Percentiles rank a stretch among this genome's conserved stretches.
phyloP scores from a whole-genome alignment of 2,329 filamentous ascomycete genomes.

The Aureobasidium leucospermi region DNA sequence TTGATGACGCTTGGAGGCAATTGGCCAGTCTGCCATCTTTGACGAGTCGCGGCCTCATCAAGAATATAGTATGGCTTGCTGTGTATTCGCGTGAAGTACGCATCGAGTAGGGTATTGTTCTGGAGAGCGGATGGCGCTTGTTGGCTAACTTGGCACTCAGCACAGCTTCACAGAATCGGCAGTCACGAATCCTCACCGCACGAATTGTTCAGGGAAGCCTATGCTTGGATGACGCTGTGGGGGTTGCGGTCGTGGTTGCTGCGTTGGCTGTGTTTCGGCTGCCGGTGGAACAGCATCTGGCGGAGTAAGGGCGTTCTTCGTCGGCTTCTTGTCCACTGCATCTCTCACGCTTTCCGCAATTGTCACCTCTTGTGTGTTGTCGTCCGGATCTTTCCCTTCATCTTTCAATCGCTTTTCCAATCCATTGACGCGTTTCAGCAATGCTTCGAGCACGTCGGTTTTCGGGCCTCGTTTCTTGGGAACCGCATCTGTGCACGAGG shows the following conservation, averaged over 20 bases:
- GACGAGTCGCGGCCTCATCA: slow-evolving; percentile 67
- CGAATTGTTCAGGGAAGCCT: slow-evolving; percentile 3
- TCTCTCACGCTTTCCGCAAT: slow-evolving; percentile 3
- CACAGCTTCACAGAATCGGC: background rate
- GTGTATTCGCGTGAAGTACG: slow-evolving; percentile 72
- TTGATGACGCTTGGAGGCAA: slow-evolving; percentile 46
- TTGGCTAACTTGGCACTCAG: slow-evolving; percentile 2
- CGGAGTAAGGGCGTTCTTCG: slow-evolving; percentile 3
- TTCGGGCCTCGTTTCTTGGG: slow-evolving; percentile 87
- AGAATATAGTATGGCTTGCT: slow-evolving; percentile 76
- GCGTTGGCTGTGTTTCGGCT: background rate
- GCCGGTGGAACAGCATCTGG: background rate
- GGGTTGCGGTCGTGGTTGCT: background rate
- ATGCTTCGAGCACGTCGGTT: slow-evolving; percentile 77
- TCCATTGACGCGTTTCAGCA: slow-evolving; percentile 78
- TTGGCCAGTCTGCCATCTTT: slow-evolving; percentile 62
- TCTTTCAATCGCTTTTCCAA: slow-evolving; percentile 69
- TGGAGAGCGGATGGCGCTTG: slow-evolving; percentile 8
- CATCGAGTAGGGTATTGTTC: slow-evolving; percentile 47
- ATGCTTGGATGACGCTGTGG: slow-evolving; percentile 10
- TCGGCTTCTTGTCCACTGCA: slow-evolving; percentile 10
- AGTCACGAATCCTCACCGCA: slow-evolving; percentile 9
- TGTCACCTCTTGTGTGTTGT: background rate
- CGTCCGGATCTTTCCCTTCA: slow-evolving; percentile 30
- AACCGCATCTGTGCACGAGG: slow-evolving; percentile 59